These are phyloP conservation scores for Volvariella volvacea DNA, from an alignment of 1,284 basidiomycete species.

Conservation along the genomic window DNA sequence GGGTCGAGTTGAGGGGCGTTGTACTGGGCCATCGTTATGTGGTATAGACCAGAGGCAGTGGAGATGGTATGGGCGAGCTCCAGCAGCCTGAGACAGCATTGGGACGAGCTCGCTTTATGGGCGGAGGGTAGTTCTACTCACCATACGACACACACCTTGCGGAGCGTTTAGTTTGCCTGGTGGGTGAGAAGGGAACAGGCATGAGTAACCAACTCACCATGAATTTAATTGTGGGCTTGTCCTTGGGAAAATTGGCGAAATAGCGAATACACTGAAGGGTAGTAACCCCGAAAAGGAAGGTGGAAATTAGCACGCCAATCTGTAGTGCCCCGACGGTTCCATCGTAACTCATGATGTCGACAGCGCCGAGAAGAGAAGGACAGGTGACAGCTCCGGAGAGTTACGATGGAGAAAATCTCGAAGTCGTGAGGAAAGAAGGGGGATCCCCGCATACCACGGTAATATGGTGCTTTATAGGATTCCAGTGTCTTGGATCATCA, in stretches of 20 bases:
- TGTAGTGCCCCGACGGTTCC: constrained; percentile 16
- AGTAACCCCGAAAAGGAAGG: constrained; percentile 15
- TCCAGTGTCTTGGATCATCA: too few species aligned
- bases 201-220: constrained; percentile 9
- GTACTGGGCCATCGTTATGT: not conserved
- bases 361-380: constrained; percentile 8
- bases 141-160: constrained; percentile 5
- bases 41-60: not conserved
- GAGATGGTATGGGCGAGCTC: constrained; percentile 7
- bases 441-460: too few species aligned
- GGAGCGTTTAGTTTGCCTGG: not conserved
- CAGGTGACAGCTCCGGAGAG: too few species aligned
- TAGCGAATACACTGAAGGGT: constrained; percentile 14
- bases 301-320: constrained; percentile 15
- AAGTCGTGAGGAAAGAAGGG: too few species aligned
- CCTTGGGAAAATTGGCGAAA: constrained; percentile 12
- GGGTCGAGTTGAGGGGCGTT: not conserved
- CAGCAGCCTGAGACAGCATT: too few species aligned
- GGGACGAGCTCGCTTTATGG: too few species aligned
- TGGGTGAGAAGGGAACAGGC: not conserved
- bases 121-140: too few species aligned
- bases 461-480: too few species aligned
- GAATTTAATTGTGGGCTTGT: constrained; percentile 7
- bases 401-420: too few species aligned
- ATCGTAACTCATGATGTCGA: too few species aligned